phyloP scores from a whole-genome alignment of 2,329 filamentous ascomycete species.

The Teratosphaeria nubilosa region DNA sequence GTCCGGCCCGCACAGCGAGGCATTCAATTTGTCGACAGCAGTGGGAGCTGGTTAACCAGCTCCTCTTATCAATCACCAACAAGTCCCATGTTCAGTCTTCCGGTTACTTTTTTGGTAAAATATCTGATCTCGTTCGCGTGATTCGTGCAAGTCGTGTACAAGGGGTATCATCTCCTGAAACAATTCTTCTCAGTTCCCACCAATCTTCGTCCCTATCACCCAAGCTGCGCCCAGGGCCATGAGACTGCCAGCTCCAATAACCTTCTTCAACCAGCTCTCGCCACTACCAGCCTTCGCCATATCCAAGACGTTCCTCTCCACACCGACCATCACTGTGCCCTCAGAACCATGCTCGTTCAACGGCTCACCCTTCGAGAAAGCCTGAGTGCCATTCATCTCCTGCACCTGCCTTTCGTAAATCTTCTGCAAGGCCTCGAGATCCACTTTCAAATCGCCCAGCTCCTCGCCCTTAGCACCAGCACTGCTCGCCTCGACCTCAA shows the following conservation, averaged over 20 bases:
- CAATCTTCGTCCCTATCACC: conserved; percentile 7
- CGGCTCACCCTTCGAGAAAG: conserved; percentile 4
- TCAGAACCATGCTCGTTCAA: conserved; percentile 17
- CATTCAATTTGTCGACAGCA: no score
- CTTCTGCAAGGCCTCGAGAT: conserved; percentile 61
- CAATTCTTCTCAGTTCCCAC: neutral
- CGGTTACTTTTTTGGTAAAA: no score
- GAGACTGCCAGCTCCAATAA: conserved; percentile 29
- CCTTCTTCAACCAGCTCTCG: conserved; percentile 30
- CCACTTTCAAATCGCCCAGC: conserved; percentile 46
- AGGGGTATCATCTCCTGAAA: neutral
- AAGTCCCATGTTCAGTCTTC: no score
- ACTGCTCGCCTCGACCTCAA: conserved; percentile 55
- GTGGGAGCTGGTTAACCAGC: no score
- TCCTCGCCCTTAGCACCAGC: conserved; percentile 30
- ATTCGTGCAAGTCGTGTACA: neutral
- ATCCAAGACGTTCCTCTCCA: conserved; percentile 5
- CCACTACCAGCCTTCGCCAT: conserved; percentile 27
- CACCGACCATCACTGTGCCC: conserved; percentile 15
- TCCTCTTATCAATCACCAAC: no score
- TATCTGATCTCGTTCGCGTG: neutral
- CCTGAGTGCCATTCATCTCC: conserved; percentile 8
- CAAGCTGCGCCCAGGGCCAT: conserved; percentile 31
- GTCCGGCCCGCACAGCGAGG: no score
- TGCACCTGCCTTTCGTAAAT: conserved; percentile 30